Evolutionary conservation across 169 alveolate genomes (phyloP).

Genomic region (Eimeria zaria): DNA sequence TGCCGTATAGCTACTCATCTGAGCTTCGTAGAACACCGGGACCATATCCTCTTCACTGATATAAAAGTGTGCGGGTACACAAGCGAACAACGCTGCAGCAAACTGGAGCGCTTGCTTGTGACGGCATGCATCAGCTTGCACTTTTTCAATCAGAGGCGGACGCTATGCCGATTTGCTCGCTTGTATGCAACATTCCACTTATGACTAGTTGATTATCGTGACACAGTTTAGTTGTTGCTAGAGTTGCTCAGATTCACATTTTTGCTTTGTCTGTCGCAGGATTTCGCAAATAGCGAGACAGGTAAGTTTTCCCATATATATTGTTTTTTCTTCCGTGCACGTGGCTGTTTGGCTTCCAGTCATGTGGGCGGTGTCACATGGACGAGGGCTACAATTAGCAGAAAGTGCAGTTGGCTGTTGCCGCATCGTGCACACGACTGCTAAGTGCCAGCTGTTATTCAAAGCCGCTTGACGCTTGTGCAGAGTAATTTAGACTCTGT

Average conservation of each 20-base stretch:
- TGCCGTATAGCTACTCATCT: not conserved
- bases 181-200: not conserved
- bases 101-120: not conserved
- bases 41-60: not conserved
- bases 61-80: not conserved
- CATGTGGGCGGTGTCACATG: not conserved
- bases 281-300: constrained; percentile 26
- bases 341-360: not conserved
- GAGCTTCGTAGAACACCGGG: not conserved
- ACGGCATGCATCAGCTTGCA: not conserved
- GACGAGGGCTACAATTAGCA: not conserved
- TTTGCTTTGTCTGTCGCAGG: constrained; percentile 2
- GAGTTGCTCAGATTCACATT: not conserved
- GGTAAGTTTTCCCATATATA: not conserved
- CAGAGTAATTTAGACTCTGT: not conserved
- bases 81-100: not conserved
- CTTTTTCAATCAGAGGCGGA: not conserved
- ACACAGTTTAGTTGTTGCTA: not conserved
- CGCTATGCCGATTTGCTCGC: not conserved
- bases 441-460: not conserved
- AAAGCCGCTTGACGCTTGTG: not conserved
- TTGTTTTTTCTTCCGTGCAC: not conserved
- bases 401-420: not conserved
- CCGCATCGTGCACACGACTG: not conserved
- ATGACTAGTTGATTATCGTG: not conserved